Evolutionary conservation across 495 filamentous ascomycete species (phyloP).

Genomic region (Penicillium malachiteum): DNA sequence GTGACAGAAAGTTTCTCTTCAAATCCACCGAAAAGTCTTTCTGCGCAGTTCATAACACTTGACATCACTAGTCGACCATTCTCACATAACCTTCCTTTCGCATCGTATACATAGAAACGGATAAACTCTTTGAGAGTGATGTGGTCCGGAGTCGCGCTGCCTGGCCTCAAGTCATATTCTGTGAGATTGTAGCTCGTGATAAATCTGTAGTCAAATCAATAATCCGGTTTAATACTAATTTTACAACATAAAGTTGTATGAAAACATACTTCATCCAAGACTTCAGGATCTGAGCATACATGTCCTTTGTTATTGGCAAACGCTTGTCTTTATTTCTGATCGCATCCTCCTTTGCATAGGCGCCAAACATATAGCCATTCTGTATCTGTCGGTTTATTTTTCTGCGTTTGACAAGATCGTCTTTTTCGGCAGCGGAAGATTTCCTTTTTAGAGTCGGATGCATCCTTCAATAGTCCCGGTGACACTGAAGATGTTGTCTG

Average conservation of each 20-base stretch:
- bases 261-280: background rate
- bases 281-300: slow-evolving; percentile 1
- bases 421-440: too few species aligned
- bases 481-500: too few species aligned
- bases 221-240: background rate
- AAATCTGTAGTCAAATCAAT: background rate
- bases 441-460: too few species aligned
- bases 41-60: slow-evolving; percentile 10
- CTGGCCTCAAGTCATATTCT: background rate
- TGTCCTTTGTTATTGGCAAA: slow-evolving; percentile 15
- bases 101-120: slow-evolving; percentile 11
- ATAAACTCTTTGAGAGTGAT: slow-evolving; percentile 27
- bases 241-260: background rate
- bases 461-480: too few species aligned
- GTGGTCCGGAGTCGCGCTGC: background rate
- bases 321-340: slow-evolving; percentile 20
- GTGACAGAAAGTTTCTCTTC: slow-evolving; percentile 15
- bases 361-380: slow-evolving; percentile 19
- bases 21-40: slow-evolving; percentile 20
- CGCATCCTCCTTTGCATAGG: slow-evolving; percentile 10
- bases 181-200: background rate
- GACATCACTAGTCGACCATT: slow-evolving; percentile 17
- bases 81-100: slow-evolving; percentile 10
- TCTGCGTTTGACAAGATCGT: too few species aligned
- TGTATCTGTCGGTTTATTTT: slow-evolving; percentile 1